phyloP scores from a whole-genome alignment of 768 basidiomycete genomes.

The Serpula lacrymans region DNA sequence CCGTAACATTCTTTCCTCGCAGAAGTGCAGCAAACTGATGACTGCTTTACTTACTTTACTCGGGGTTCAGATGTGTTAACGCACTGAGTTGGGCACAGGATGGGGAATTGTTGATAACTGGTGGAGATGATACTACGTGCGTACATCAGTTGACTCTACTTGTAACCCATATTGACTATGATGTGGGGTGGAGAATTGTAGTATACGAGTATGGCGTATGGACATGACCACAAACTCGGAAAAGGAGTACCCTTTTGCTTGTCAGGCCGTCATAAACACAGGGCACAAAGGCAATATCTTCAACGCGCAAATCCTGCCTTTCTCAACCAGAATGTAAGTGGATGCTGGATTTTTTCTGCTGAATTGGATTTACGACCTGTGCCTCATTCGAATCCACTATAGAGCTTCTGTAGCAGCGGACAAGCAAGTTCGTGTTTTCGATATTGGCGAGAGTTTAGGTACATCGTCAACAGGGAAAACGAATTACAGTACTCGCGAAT shows the following conservation, averaged over 20 bases:
- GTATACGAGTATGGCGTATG: slow-evolving; percentile 78
- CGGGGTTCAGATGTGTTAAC: slow-evolving; percentile 63
- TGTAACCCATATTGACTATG: not conserved
- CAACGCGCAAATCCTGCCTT: slow-evolving; percentile 74
- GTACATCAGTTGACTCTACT: slow-evolving; percentile 13
- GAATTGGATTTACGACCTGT: not conserved
- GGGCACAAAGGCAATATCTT: slow-evolving; percentile 87
- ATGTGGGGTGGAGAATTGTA: slow-evolving; percentile 17
- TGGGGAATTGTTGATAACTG: slow-evolving; percentile 63
- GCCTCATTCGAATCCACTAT: slow-evolving; percentile 6
- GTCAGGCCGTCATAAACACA: slow-evolving; percentile 66
- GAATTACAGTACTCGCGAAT: slow-evolving; percentile 42
- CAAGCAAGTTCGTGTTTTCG: slow-evolving; percentile 73
- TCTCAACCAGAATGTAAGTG: slow-evolving; percentile 73
- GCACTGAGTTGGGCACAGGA: slow-evolving; percentile 70
- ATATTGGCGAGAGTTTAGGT: slow-evolving; percentile 47
- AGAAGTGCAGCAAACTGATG: not conserved
- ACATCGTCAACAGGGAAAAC: slow-evolving; percentile 41
- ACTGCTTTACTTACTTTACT: not conserved
- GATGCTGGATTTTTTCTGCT: slow-evolving; percentile 10
- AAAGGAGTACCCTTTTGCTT: slow-evolving; percentile 62
- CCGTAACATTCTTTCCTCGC: too few relatives aligned
- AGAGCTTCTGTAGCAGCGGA: slow-evolving; percentile 78
- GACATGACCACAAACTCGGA: slow-evolving; percentile 31
- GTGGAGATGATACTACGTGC: slow-evolving; percentile 72